Percentiles rank a stretch among this genome's conserved stretches.
Conservation (phyloP, 495 filamentous ascomycete species). For the Penicillium paxilli region DNA sequence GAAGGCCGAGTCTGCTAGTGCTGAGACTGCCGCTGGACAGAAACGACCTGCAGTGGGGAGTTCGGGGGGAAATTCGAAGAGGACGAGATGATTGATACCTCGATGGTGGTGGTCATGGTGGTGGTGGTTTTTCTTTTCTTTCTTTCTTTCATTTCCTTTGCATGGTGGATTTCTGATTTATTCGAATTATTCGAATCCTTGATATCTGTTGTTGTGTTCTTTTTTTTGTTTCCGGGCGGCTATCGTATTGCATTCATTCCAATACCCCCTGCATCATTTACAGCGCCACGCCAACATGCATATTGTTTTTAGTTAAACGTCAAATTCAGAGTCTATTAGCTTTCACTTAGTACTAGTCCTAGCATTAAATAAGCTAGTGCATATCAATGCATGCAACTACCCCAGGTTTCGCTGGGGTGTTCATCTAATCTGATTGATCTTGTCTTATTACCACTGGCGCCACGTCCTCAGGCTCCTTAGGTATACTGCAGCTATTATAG, state of each 20-base stretch:
- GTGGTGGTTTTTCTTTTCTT: conserved; percentile 10
- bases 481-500: too few relatives aligned
- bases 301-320: neutral
- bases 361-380: too few relatives aligned
- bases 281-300: neutral
- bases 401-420: neutral
- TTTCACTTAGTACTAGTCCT: too few relatives aligned
- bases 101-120: too few relatives aligned
- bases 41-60: conserved; percentile 38
- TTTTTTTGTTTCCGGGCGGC: conserved; percentile 20
- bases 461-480: neutral
- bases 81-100: conserved; percentile 29
- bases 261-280: conserved; percentile 24
- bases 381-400: too few relatives aligned
- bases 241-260: conserved; percentile 20
- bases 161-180: too few relatives aligned
- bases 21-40: conserved; percentile 18
- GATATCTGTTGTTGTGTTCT: conserved; percentile 1
- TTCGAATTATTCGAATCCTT: too few relatives aligned
- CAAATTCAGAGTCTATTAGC: too few relatives aligned
- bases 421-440: conserved; percentile 1
- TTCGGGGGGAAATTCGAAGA: conserved; percentile 33
- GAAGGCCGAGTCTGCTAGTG: conserved; percentile 25
- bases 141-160: conserved; percentile 10
- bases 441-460: neutral